A percentile compares a stretch with the other conserved stretches of the same genome.
phyloP scores from a whole-genome alignment of 257 asterid genomes.

The Solanum sparsipilum region DNA sequence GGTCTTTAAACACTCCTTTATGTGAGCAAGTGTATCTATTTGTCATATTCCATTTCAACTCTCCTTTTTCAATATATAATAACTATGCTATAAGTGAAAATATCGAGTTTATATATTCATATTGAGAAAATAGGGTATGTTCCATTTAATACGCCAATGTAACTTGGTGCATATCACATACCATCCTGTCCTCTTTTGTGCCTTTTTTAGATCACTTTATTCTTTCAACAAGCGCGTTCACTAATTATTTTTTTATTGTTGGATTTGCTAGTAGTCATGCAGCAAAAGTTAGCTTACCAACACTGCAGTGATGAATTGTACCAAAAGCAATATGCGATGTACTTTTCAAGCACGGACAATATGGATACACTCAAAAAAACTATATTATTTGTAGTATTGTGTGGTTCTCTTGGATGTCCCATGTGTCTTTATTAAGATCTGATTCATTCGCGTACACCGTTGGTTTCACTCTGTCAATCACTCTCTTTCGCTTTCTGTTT shows the following conservation, averaged over 20 bases:
- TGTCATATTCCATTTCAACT: not conserved
- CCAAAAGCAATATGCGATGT: no score
- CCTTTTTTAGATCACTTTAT: not conserved
- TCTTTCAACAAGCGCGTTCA: not conserved
- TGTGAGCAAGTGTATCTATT: not conserved
- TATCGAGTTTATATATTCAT: not conserved
- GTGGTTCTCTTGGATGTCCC: no score
- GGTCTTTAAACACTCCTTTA: not conserved
- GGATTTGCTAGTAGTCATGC: not conserved
- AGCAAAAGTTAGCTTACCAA: not conserved
- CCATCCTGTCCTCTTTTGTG: not conserved
- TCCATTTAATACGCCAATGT: not conserved
- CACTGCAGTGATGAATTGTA: no score
- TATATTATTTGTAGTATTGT: no score
- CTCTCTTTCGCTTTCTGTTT: no score
- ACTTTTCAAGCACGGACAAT: no score
- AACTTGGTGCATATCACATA: not conserved
- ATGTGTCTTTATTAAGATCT: no score
- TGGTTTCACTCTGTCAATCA: no score
- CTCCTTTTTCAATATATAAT: not conserved
- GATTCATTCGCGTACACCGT: no score
- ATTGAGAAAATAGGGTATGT: not conserved
- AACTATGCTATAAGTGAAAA: not conserved
- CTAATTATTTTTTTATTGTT: not conserved
- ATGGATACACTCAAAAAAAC: no score